Percentiles rank a stretch among this genome's conserved stretches.
These are phyloP conservation scores for Starmerella floricola DNA, from an alignment of 805 yeast species.

Conservation along the genomic window DNA sequence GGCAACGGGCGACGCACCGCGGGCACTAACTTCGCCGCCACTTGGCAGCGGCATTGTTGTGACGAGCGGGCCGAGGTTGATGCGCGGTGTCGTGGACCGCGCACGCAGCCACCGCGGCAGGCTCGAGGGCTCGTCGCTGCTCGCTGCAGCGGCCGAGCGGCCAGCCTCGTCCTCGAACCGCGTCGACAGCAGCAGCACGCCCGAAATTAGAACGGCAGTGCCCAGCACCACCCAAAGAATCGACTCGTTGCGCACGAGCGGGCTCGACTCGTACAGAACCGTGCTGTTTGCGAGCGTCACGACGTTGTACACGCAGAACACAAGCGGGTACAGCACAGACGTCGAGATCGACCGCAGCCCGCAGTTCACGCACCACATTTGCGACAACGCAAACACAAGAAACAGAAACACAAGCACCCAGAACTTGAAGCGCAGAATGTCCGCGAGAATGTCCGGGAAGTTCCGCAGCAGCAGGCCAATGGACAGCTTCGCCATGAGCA, in stretches of 20 bases:
- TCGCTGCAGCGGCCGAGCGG: not conserved
- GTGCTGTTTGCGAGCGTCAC: conserved; percentile 55
- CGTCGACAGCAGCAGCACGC: conserved; percentile 58
- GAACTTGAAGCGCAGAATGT: conserved; percentile 33
- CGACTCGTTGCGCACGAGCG: conserved; percentile 26
- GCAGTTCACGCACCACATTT: conserved; percentile 58
- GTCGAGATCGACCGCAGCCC: conserved; percentile 64
- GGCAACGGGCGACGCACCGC: too few species aligned
- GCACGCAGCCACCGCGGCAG: not conserved
- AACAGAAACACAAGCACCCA: conserved; percentile 42
- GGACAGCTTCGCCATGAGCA: conserved; percentile 72
- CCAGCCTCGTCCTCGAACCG: conserved; percentile 24
- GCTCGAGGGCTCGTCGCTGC: not conserved
- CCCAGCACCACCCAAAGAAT: conserved; percentile 41
- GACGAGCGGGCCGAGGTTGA: not conserved
- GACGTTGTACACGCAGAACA: conserved; percentile 71
- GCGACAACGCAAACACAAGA: conserved; percentile 46
- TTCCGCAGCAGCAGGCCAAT: conserved; percentile 53
- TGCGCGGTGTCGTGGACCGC: too few species aligned
- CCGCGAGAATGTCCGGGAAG: conserved; percentile 28
- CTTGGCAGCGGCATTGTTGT: not conserved
- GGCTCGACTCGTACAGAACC: conserved; percentile 44
- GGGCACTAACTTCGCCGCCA: too few species aligned
- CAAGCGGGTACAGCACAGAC: conserved; percentile 68
- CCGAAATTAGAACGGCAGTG: conserved; percentile 35